Evolutionary conservation across 2,329 filamentous ascomycete species (phyloP).

Genomic region (Fusarium albosuccineum): DNA sequence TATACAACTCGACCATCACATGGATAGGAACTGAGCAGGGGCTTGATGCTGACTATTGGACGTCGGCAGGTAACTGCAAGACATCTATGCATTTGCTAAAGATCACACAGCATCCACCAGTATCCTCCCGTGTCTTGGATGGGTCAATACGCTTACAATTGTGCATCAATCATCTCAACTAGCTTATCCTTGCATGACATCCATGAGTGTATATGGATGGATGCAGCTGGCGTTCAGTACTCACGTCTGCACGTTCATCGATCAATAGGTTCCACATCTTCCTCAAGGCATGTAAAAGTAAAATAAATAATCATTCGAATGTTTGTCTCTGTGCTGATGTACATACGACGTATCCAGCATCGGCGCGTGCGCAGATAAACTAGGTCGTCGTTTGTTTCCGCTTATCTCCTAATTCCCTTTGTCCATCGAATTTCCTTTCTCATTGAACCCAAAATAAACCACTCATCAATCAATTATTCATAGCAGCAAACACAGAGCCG

Average conservation of each 20-base stretch:
- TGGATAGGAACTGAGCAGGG: too few relatives aligned
- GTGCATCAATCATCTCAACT: too few relatives aligned
- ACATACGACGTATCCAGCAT: conserved; percentile 8
- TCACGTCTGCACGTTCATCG: neutral
- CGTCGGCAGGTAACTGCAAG: too few relatives aligned
- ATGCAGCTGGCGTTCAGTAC: too few relatives aligned
- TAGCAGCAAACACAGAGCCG: conserved; percentile 21
- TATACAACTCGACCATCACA: too few relatives aligned
- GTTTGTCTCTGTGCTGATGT: conserved; percentile 14
- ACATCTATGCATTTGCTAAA: too few relatives aligned
- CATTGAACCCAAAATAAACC: conserved; percentile 22
- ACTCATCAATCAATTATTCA: conserved; percentile 37
- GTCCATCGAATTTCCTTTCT: neutral
- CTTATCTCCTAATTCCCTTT: conserved; percentile 1
- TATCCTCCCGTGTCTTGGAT: too few relatives aligned
- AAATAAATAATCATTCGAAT: conserved; percentile 2
- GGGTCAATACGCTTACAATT: too few relatives aligned
- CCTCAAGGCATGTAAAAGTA: neutral
- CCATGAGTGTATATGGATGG: too few relatives aligned
- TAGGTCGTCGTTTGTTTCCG: conserved; percentile 4
- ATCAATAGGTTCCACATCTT: neutral
- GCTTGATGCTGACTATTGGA: too few relatives aligned
- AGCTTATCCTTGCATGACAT: too few relatives aligned
- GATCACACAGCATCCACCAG: too few relatives aligned
- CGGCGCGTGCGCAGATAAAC: conserved; percentile 8